Evolutionary conservation across 108 stramenopile species (phyloP).

Genomic region (Bacterosira constricta): DNA sequence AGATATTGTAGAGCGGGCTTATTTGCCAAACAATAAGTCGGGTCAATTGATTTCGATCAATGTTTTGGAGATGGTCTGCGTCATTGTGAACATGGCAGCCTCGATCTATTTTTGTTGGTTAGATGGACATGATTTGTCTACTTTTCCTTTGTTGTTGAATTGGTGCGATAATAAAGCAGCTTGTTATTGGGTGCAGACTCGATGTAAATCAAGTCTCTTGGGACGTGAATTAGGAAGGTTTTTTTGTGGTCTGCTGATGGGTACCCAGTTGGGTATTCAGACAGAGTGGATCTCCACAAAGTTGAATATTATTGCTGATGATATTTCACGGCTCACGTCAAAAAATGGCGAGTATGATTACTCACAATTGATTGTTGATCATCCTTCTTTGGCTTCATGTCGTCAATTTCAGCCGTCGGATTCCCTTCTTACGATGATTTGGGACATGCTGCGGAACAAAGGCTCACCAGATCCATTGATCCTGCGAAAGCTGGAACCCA

Average conservation of each 20-base stretch:
- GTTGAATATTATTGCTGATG: conserved; percentile 28
- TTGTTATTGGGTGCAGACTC: neutral
- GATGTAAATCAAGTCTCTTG: neutral
- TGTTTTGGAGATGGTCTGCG: conserved; percentile 7
- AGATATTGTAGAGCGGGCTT: neutral
- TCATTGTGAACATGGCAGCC: conserved; percentile 16
- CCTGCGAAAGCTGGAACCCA: too few relatives aligned
- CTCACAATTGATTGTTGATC: conserved; percentile 1
- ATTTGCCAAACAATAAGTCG: neutral
- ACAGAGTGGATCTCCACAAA: neutral
- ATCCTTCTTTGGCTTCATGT: conserved; percentile 3
- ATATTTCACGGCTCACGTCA: conserved; percentile 27
- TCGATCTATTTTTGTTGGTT: too few relatives aligned
- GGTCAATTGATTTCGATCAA: conserved; percentile 1
- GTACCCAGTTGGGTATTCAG: conserved; percentile 9
- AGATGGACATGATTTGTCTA: too few relatives aligned
- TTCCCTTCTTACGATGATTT: conserved; percentile 2
- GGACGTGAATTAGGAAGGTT: conserved; percentile 21
- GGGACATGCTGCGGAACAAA: conserved; percentile 8
- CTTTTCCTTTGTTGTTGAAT: neutral
- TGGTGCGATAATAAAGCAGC: conserved; percentile 10
- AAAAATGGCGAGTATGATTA: too few relatives aligned
- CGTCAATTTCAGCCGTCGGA: neutral
- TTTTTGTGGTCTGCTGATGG: conserved; percentile 10
- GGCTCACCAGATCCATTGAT: too few relatives aligned